Evolutionary conservation across 192 early-diverging fungal genomes (phyloP).

Genomic region (Lobosporangium transversale): DNA sequence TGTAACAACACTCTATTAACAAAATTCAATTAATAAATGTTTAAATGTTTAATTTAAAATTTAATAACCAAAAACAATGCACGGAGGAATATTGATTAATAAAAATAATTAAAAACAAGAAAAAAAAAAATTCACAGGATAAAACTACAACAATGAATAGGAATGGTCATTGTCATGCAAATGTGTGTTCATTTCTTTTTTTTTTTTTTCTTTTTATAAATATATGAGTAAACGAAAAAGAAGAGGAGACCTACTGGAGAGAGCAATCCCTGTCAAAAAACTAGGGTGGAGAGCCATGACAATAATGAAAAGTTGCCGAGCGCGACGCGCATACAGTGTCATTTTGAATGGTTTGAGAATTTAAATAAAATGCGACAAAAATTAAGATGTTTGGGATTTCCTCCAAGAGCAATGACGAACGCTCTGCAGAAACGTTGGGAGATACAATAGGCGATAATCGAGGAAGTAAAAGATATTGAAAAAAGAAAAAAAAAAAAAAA

Average conservation of each 20-base stretch:
- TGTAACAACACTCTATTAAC: constrained; percentile 14
- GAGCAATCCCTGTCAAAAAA: neutral
- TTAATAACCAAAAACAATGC: too few species aligned
- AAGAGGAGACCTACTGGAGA: neutral
- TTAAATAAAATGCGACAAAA: too few species aligned
- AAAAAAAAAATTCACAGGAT: neutral
- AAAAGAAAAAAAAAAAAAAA: neutral
- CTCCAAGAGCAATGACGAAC: too few species aligned
- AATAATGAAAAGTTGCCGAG: neutral
- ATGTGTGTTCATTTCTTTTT: neutral
- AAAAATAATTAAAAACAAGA: neutral
- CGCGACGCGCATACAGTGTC: neutral
- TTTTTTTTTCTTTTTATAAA: neutral
- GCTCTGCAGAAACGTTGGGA: too few species aligned
- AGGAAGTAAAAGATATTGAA: neutral
- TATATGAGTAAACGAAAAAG: neutral
- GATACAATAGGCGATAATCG: too few species aligned
- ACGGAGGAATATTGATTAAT: too few species aligned
- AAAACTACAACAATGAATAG: neutral
- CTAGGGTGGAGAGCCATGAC: too few species aligned
- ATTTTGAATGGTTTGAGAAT: neutral
- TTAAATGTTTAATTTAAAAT: too few species aligned
- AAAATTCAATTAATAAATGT: too few species aligned
- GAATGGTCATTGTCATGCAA: neutral
- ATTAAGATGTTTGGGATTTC: too few species aligned